Conservation (phyloP, 768 basidiomycete species). For the Auricularia sp. region DNA sequence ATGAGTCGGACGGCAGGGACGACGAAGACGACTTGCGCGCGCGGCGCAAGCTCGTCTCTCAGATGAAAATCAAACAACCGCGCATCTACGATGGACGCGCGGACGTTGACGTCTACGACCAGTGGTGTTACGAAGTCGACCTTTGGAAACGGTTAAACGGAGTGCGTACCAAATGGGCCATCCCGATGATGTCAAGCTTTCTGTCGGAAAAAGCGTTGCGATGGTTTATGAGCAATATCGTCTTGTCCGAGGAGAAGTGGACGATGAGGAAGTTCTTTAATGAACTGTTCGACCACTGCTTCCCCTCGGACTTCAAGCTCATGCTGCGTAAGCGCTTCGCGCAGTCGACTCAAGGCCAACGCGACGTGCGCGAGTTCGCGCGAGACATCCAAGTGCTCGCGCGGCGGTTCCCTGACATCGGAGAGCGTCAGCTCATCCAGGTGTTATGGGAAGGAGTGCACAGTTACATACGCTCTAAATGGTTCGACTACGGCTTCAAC, state of each 20-base stretch:
- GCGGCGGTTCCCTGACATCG: constrained; percentile 22
- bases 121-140: neutral
- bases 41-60: neutral
- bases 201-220: constrained; percentile 23
- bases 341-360: constrained; percentile 15
- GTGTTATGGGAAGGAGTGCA: constrained; percentile 27
- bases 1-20: neutral
- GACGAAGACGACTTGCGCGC: neutral
- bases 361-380: constrained; percentile 23
- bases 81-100: constrained; percentile 1
- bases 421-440: constrained; percentile 20
- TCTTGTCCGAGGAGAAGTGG: constrained; percentile 19
- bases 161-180: neutral
- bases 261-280: constrained; percentile 21
- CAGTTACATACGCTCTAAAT: constrained; percentile 16
- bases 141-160: neutral
- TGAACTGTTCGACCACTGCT: constrained; percentile 29
- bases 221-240: constrained; percentile 24
- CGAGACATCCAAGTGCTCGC: constrained; percentile 26
- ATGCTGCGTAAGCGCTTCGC: constrained; percentile 20
- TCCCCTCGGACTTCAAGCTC: constrained; percentile 22
- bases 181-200: constrained; percentile 10
- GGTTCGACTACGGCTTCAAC: constrained; percentile 23
- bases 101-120: constrained; percentile 1
- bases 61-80: constrained; percentile 4